Percentiles rank a stretch among this genome's conserved stretches.
Conservation (phyloP, 495 filamentous ascomycete genomes). For the Pseudotulostoma volvatum region DNA sequence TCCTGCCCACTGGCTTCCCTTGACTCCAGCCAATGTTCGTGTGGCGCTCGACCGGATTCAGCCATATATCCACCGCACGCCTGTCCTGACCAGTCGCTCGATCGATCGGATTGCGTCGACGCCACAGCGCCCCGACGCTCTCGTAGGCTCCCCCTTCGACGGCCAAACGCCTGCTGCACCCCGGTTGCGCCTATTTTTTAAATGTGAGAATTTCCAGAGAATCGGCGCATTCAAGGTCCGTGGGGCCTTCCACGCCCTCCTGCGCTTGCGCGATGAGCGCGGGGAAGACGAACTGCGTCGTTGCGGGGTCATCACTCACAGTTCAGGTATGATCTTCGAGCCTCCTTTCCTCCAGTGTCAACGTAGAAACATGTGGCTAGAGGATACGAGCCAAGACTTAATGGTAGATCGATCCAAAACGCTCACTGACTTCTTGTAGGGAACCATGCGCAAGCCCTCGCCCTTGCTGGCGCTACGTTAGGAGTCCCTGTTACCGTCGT, state of each 20-base stretch:
- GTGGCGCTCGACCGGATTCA: slow-evolving; percentile 57
- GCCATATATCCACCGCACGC: slow-evolving; percentile 65
- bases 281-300: slow-evolving; percentile 37
- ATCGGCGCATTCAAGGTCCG: slow-evolving; percentile 89
- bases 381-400: not conserved
- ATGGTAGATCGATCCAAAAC: no score
- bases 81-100: slow-evolving; percentile 60
- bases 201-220: slow-evolving; percentile 87
- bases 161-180: slow-evolving; percentile 43
- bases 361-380: not conserved
- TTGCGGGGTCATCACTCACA: slow-evolving; percentile 80
- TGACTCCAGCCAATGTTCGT: slow-evolving; percentile 52
- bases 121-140: slow-evolving; percentile 36
- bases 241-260: slow-evolving; percentile 79
- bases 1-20: slow-evolving; percentile 17
- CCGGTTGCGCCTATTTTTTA: slow-evolving; percentile 69
- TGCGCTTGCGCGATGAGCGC: slow-evolving; percentile 48
- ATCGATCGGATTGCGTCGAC: slow-evolving; percentile 61
- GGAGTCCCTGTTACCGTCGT: slow-evolving; percentile 62
- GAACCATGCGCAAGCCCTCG: slow-evolving; percentile 91
- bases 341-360: not conserved
- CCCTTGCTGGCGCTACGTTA: slow-evolving; percentile 59
- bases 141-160: slow-evolving; percentile 41
- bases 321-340: slow-evolving; percentile 42
- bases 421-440: no score